A percentile compares a stretch with the other conserved stretches of the same genome.
These are phyloP conservation scores for Phytophthora capsici DNA, from an alignment of 352 stramenopile genomes.

Conservation along the genomic window DNA sequence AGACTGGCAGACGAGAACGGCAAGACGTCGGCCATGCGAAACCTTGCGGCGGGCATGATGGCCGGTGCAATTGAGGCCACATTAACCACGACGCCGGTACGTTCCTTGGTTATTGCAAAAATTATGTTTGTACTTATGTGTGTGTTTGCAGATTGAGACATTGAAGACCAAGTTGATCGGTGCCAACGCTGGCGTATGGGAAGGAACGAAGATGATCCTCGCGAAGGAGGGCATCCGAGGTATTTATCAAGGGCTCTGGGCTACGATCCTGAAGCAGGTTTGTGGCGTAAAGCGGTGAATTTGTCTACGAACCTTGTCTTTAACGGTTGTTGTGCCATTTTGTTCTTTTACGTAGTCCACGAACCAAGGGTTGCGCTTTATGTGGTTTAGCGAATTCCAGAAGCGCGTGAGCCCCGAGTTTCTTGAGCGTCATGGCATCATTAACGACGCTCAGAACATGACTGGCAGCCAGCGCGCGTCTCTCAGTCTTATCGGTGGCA, in stretches of 20 bases:
- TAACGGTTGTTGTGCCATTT: constrained; percentile 10
- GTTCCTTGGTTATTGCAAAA: constrained; percentile 12
- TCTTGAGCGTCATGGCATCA: constrained; percentile 52
- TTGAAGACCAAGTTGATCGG: constrained; percentile 98
- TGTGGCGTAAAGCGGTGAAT: background rate
- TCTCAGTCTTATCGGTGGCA: constrained; percentile 94
- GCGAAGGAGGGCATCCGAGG: constrained; percentile 90
- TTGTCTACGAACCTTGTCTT: background rate
- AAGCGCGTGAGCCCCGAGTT: constrained; percentile 61
- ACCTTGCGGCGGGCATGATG: constrained; percentile 93
- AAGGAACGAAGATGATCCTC: constrained; percentile 93
- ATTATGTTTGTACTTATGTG: background rate
- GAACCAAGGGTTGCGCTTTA: constrained; percentile 97
- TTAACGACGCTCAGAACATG: constrained; percentile 82
- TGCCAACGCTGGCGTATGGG: constrained; percentile 92
- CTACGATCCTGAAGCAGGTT: constrained; percentile 96
- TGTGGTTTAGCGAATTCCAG: constrained; percentile 98
- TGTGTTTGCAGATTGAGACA: constrained; percentile 88
- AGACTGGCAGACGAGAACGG: constrained; percentile 89
- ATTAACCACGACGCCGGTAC: constrained; percentile 93
- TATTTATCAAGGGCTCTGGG: constrained; percentile 94
- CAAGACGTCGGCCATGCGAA: constrained; percentile 89
- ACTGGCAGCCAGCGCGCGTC: constrained; percentile 71
- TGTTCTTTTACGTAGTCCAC: constrained; percentile 58
- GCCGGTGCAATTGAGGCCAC: constrained; percentile 92